Conservation (phyloP, 345 rosid genomes). For the Sisymbrium irio region DNA sequence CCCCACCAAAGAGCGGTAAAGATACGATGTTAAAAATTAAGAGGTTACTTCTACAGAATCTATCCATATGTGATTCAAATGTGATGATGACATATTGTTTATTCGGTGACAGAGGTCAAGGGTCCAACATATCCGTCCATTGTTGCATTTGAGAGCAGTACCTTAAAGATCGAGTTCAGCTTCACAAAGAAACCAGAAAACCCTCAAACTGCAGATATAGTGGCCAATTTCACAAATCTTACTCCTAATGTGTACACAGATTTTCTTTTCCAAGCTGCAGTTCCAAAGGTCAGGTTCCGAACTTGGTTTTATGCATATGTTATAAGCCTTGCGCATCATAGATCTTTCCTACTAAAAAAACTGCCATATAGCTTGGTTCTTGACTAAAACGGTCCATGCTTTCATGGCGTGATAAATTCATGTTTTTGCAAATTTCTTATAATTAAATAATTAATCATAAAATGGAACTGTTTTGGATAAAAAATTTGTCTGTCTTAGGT, state of each 20-base stretch:
- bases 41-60: background rate
- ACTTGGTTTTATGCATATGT: background rate
- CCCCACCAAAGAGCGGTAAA: constrained; percentile 62
- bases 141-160: constrained; percentile 78
- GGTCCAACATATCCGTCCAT: constrained; percentile 62
- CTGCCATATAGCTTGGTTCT: background rate
- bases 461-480: background rate
- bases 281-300: constrained; percentile 74
- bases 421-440: background rate
- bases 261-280: constrained; percentile 96
- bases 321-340: background rate
- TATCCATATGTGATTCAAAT: background rate
- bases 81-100: constrained; percentile 12
- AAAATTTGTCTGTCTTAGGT: background rate
- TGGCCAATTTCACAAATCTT: constrained; percentile 71
- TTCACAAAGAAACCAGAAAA: constrained; percentile 70
- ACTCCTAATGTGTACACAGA: constrained; percentile 58
- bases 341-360: background rate
- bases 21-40: background rate
- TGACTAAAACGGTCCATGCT: background rate
- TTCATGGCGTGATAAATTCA: background rate
- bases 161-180: constrained; percentile 71
- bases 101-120: constrained; percentile 55
- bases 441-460: background rate
- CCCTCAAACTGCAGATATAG: constrained; percentile 55